These are phyloP conservation scores for Filobasidium floriforme DNA, from an alignment of 768 basidiomycete species.

Conservation along the genomic window DNA sequence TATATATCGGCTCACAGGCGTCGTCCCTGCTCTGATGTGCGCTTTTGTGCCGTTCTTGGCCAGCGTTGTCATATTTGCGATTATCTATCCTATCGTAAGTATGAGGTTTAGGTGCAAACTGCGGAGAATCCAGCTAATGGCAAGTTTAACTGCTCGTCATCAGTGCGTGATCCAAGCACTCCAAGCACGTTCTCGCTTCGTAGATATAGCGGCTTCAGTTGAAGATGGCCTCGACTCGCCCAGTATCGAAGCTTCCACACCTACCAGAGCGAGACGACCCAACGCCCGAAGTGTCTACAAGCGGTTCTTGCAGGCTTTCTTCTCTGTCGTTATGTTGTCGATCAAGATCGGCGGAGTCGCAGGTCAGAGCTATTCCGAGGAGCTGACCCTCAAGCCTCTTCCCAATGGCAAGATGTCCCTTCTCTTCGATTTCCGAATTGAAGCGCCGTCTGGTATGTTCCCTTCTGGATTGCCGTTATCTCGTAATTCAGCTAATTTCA, in stretches of 20 bases:
- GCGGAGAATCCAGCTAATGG: neutral
- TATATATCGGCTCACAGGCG: neutral
- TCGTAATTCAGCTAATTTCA: neutral
- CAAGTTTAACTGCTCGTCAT: neutral
- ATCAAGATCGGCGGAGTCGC: constrained; percentile 6
- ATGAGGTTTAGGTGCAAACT: neutral
- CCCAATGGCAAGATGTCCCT: constrained; percentile 74
- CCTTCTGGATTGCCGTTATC: no score
- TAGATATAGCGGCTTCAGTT: neutral
- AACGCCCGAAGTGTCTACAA: constrained; percentile 4
- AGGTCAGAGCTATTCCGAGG: constrained; percentile 45
- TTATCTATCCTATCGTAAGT: constrained; percentile 39
- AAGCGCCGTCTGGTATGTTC: constrained; percentile 24
- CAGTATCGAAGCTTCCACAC: neutral
- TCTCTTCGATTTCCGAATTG: constrained; percentile 69
- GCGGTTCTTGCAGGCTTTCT: constrained; percentile 6
- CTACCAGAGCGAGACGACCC: neutral
- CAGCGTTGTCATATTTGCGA: constrained; percentile 39
- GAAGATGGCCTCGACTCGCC: constrained; percentile 2
- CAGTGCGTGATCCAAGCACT: constrained; percentile 38
- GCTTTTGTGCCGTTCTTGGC: constrained; percentile 37
- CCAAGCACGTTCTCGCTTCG: constrained; percentile 24
- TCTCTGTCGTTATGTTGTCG: neutral
- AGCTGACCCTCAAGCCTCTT: constrained; percentile 56
- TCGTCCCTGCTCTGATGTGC: constrained; percentile 31